Percentiles rank a stretch among this genome's conserved stretches.
Conservation (phyloP, 2,329 filamentous ascomycete genomes). For the Lomentospora prolificans region DNA sequence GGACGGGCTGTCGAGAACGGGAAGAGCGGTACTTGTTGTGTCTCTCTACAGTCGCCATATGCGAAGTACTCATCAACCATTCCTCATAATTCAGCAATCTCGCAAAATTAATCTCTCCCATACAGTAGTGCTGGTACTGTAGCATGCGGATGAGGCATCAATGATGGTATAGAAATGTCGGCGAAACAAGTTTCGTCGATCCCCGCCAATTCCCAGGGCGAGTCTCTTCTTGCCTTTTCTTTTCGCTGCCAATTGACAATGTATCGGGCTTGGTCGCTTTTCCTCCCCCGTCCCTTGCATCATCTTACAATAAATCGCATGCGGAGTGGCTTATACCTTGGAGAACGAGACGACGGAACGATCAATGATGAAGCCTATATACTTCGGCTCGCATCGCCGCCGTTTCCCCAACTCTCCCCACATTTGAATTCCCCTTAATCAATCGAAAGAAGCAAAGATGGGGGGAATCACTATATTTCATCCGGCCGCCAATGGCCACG, state of each 20-base stretch:
- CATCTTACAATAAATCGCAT: no score
- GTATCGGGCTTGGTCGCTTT: no score
- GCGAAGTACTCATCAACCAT: no score
- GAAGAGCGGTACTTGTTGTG: not conserved
- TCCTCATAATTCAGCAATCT: not conserved
- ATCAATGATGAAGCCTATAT: no score
- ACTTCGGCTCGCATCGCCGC: not conserved
- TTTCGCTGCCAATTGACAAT: no score
- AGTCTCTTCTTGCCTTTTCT: no score
- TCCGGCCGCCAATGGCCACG: not conserved
- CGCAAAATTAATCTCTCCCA: not conserved
- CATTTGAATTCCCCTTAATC: not conserved
- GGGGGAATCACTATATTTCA: not conserved
- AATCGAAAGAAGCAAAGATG: not conserved
- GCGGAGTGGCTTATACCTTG: no score
- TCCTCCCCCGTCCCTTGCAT: no score
- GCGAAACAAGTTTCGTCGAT: no score
- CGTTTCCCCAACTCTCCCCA: not conserved
- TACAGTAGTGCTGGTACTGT: not conserved
- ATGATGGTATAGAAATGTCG: not conserved
- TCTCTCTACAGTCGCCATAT: no score
- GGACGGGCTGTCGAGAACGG: not conserved
- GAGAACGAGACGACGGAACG: no score
- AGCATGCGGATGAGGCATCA: not conserved
- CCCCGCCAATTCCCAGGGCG: no score